Evolutionary conservation across 2,329 filamentous ascomycete species (phyloP).

Genomic region (Ceratocystis ficicola): DNA sequence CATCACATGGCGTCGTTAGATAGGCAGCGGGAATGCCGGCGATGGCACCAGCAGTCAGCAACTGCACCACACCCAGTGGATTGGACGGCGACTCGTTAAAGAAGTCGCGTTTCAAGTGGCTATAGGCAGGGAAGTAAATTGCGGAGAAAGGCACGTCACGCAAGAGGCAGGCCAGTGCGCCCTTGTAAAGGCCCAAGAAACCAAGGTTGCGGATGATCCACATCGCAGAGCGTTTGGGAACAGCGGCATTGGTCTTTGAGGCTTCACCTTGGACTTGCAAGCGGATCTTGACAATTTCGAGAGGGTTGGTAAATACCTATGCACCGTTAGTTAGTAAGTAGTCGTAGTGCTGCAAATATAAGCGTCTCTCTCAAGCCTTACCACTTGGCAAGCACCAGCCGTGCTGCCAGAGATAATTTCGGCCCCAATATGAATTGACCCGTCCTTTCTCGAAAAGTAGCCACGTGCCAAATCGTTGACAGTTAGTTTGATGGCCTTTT

Average conservation of each 20-base stretch:
- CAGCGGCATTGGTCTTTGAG: slow-evolving; percentile 60
- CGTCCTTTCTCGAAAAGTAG: slow-evolving; percentile 59
- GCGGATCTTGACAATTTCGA: slow-evolving; percentile 98
- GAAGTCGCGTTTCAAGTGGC: slow-evolving; percentile 82
- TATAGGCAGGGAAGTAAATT: slow-evolving; percentile 97
- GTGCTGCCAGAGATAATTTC: slow-evolving; percentile 81
- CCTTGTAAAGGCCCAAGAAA: slow-evolving; percentile 91
- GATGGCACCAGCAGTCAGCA: slow-evolving; percentile 88
- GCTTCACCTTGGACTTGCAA: slow-evolving; percentile 95
- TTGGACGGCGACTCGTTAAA: slow-evolving; percentile 83
- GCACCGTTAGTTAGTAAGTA: slow-evolving; percentile 15
- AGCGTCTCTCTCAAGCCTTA: slow-evolving; percentile 40
- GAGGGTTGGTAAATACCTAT: slow-evolving; percentile 88
- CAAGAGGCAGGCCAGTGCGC: slow-evolving; percentile 82
- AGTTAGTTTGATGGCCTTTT: slow-evolving; percentile 98
- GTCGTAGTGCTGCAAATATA: not conserved
- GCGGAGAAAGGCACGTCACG: slow-evolving; percentile 96
- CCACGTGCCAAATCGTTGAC: slow-evolving; percentile 87
- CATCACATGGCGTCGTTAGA: slow-evolving; percentile 91
- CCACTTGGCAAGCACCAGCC: slow-evolving; percentile 90
- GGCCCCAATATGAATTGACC: slow-evolving; percentile 54
- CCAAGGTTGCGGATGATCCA: slow-evolving; percentile 97
- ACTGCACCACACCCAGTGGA: slow-evolving; percentile 79
- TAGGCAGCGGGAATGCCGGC: slow-evolving; percentile 87
- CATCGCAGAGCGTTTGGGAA: slow-evolving; percentile 81